Percentiles rank a stretch among this genome's conserved stretches.
phyloP scores from a whole-genome alignment of 352 stramenopile genomes.

The Globisporangium spiculum region DNA sequence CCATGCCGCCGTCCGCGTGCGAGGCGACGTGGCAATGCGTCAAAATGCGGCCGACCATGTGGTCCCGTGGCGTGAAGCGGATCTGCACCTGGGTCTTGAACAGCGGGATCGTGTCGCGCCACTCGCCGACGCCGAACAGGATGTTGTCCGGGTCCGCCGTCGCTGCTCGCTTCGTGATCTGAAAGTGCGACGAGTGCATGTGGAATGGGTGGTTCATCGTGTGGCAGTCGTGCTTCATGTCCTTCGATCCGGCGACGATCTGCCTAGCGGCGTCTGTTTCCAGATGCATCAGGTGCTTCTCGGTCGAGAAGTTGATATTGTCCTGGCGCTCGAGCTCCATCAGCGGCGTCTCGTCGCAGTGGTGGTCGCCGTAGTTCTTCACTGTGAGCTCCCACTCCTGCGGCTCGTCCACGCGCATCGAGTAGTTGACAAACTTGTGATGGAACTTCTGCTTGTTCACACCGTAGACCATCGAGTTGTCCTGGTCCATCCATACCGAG shows the following conservation, averaged over 20 bases:
- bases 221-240: conserved; percentile 38
- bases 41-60: conserved; percentile 67
- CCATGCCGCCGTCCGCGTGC: conserved; percentile 73
- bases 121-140: conserved; percentile 63
- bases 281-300: conserved; percentile 25
- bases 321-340: conserved; percentile 17
- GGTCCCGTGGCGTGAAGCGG: conserved; percentile 57
- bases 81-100: conserved; percentile 62
- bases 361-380: conserved; percentile 41
- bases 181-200: conserved; percentile 76
- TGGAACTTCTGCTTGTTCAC: conserved; percentile 60
- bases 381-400: conserved; percentile 70
- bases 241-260: conserved; percentile 11
- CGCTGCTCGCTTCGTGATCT: conserved; percentile 45
- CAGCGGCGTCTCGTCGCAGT: conserved; percentile 32
- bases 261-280: conserved; percentile 12
- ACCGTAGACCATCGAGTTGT: conserved; percentile 40
- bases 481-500: conserved; percentile 63
- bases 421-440: conserved; percentile 50
- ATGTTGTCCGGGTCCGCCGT: conserved; percentile 47
- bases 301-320: conserved; percentile 29
- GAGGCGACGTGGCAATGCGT: conserved; percentile 75
- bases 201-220: conserved; percentile 81
- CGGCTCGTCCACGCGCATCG: conserved; percentile 63
- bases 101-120: conserved; percentile 75